Evolutionary conservation across 306 rosid species (phyloP).

Genomic region (Leucaena leucocephala): DNA sequence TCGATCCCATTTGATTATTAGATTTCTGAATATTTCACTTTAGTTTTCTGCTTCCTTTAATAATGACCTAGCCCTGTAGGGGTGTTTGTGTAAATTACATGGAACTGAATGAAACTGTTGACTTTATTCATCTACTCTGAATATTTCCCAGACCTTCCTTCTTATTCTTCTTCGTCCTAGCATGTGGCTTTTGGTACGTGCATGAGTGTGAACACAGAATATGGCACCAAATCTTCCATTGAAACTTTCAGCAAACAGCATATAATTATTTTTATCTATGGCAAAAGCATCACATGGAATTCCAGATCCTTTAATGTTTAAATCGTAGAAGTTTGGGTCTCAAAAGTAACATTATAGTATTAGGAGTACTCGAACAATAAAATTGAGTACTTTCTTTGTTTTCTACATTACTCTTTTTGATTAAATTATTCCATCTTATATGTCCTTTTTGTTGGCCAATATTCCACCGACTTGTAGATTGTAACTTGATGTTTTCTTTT

Average conservation of each 20-base stretch:
- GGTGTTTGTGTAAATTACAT: constrained; percentile 30
- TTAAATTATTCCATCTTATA: not conserved
- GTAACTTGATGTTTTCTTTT: constrained; percentile 3
- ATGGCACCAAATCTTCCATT: constrained; percentile 27
- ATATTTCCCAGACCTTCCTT: not conserved
- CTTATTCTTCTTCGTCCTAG: not conserved
- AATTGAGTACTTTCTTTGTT: constrained; percentile 4
- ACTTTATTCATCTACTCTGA: constrained; percentile 28
- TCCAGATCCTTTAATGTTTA: not conserved
- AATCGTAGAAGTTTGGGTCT: not conserved
- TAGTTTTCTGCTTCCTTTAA: constrained; percentile 23
- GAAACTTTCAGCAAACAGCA: not conserved
- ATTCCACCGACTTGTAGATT: constrained; percentile 3
- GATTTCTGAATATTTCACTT: constrained; percentile 24
- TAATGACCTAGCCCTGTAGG: constrained; percentile 38
- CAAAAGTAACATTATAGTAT: not conserved
- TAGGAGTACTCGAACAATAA: not conserved
- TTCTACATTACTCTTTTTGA: not conserved
- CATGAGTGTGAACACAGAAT: not conserved
- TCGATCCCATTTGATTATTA: constrained; percentile 18
- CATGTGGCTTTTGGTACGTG: constrained; percentile 12
- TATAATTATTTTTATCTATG: not conserved
- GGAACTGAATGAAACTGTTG: constrained; percentile 12
- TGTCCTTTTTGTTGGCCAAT: constrained; percentile 5
- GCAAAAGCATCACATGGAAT: constrained; percentile 21